These are phyloP conservation scores for Schizophyllum amplum DNA, from an alignment of 1,284 basidiomycete genomes.

Conservation along the genomic window DNA sequence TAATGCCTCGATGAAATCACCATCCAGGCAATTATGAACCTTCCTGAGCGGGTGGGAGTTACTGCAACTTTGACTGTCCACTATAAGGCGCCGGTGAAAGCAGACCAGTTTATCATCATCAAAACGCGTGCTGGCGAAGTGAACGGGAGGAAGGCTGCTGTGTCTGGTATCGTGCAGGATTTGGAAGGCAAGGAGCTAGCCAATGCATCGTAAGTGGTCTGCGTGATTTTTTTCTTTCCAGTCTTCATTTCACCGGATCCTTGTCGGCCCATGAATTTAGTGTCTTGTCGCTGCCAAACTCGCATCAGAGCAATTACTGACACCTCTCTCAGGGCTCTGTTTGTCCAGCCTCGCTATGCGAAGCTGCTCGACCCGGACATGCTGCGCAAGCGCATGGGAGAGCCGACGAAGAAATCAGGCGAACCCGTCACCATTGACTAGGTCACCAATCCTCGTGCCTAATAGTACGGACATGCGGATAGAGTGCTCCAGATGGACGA, in stretches of 20 bases:
- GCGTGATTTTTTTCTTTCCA: slow-evolving; percentile 5
- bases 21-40: slow-evolving; percentile 77
- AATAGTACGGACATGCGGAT: too few relatives aligned
- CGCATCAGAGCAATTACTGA: background rate
- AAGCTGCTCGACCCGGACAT: slow-evolving; percentile 51
- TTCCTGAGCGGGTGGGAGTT: slow-evolving; percentile 89
- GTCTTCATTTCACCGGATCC: background rate
- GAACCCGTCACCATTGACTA: slow-evolving; percentile 23
- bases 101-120: slow-evolving; percentile 79
- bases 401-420: slow-evolving; percentile 24
- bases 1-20: too few relatives aligned
- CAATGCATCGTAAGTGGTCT: slow-evolving; percentile 72
- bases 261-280: background rate
- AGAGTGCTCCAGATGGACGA: too few relatives aligned
- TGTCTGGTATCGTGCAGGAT: slow-evolving; percentile 69
- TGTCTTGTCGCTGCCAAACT: background rate
- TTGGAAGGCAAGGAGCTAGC: slow-evolving; percentile 73
- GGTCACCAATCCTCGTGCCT: too few relatives aligned
- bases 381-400: slow-evolving; percentile 42
- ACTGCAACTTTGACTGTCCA: slow-evolving; percentile 76
- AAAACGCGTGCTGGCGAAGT: slow-evolving; percentile 55
- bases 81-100: slow-evolving; percentile 76
- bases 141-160: slow-evolving; percentile 71
- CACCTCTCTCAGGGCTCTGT: slow-evolving; percentile 45
- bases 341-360: slow-evolving; percentile 82